Percentiles rank a stretch among this genome's conserved stretches.
These are phyloP conservation scores for Murraya koenigii DNA, from an alignment of 345 rosid genomes.

Conservation along the genomic window DNA sequence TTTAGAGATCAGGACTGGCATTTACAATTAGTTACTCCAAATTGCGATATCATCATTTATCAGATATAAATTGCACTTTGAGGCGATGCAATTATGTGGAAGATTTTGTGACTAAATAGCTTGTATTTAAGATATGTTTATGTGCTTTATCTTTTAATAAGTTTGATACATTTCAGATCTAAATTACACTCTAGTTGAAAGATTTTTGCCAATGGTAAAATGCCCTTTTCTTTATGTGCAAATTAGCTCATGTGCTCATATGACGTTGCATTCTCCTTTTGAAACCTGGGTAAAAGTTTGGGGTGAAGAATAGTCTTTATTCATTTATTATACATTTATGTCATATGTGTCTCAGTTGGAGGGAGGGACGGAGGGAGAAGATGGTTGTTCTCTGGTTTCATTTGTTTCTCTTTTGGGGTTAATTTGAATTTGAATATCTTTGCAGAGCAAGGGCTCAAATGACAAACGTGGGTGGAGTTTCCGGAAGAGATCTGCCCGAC, in stretches of 20 bases:
- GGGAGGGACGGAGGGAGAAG: not conserved
- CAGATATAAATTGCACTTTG: not conserved
- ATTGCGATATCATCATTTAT: not conserved
- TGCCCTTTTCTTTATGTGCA: not conserved
- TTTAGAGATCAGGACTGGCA: not conserved
- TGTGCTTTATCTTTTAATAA: not conserved
- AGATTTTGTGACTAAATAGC: not conserved
- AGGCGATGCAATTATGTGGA: not conserved
- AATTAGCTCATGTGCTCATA: not conserved
- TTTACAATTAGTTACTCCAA: not conserved
- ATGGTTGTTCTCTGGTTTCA: not conserved
- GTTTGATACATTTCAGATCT: not conserved
- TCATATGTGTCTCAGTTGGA: not conserved
- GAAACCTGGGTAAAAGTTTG: not conserved
- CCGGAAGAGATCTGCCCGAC: slow-evolving; percentile 62
- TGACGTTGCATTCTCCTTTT: not conserved
- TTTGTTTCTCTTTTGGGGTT: not conserved
- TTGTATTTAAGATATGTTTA: not conserved
- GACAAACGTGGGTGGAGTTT: slow-evolving; percentile 68
- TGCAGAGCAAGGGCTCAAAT: slow-evolving; percentile 43
- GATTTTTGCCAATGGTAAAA: not conserved
- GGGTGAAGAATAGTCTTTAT: not conserved
- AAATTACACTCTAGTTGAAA: not conserved
- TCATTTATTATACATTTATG: not conserved
- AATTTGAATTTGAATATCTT: slow-evolving; percentile 16